Evolutionary conservation across 306 rosid species (phyloP), one percentile per base, ranked within the genome.

Genomic region (Datisca glomerata): DNA sequence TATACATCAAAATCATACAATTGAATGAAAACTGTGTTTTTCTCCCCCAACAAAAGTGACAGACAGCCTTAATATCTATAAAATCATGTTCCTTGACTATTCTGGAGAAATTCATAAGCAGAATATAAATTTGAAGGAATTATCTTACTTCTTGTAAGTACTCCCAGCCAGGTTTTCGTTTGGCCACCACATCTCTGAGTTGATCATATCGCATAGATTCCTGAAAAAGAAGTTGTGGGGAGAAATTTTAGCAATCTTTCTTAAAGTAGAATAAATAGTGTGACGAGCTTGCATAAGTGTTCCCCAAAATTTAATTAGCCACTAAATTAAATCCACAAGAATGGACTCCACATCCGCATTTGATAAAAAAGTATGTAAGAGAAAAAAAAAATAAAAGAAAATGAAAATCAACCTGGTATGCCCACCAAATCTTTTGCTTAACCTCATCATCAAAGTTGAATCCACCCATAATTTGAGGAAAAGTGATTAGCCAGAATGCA

Each of bases 81-180:
- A n/a, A n/a, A n/a, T n/a, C n/a, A n/a, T n/a, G n/a, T n/a, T n/a
- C n/a, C 34, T 21, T 45, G 29, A 48, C 37, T 34, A 22, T 10
- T 25, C 29, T 41, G 12, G 55, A 23, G 25, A 43, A 49, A 42
- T 11, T 10, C 16, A 13, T 28, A 16, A 49, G 24, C 43, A 52
- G 31, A 50, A 49, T 8, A 31, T 31, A 18, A 60, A 41, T 21
- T 54, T 34, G 12, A 61, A 38, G 37, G 56, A 53, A 41, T 60
- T 29, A 47, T 34, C 73, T 65, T 77, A 89, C 97, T 43, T 89
- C 81, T 62, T 89, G 95, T 66, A 80, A 67, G 58, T 80, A 54
- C 76, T 89, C 97, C 97, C 97, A 89, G 38, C 97, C 97, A 41
- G 93, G 95, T 47, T 72, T 77, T 58, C 81, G 59, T 75, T 74